phyloP scores from a whole-genome alignment of 805 yeast genomes.

The Candida quercuum region DNA sequence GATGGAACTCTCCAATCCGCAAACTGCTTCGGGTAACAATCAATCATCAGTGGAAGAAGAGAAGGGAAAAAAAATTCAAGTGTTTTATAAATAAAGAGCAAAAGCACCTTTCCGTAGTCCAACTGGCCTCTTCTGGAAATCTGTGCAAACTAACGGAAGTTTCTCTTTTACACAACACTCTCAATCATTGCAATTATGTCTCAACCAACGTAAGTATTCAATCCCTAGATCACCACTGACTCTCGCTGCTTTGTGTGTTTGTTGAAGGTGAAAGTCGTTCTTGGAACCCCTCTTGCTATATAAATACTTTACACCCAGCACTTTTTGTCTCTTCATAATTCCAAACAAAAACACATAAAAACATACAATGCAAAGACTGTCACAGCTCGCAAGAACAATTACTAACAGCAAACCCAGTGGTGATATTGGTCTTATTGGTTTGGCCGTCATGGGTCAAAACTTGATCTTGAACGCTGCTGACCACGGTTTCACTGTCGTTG shows the following conservation, averaged over 20 bases:
- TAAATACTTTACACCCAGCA: neutral
- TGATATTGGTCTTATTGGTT: conserved; percentile 97
- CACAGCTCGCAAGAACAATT: conserved; percentile 6
- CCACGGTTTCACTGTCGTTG: conserved; percentile 97
- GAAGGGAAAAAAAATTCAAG: neutral
- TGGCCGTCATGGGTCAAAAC: conserved; percentile 99
- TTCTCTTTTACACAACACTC: too few species aligned
- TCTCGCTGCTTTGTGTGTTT: conserved; percentile 5
- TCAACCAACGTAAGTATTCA: conserved; percentile 22
- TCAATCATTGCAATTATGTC: conserved; percentile 20
- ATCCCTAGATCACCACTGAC: neutral
- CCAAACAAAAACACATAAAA: neutral
- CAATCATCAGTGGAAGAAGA: neutral
- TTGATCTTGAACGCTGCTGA: conserved; percentile 96
- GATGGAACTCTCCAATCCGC: conserved; percentile 11
- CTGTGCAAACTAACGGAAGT: too few species aligned
- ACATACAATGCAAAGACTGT: conserved; percentile 5
- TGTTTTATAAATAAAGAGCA: conserved; percentile 2
- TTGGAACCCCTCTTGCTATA: neutral
- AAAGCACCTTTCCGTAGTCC: conserved; percentile 1
- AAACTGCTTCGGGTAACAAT: conserved; percentile 3
- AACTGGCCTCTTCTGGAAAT: too few species aligned
- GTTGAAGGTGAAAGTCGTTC: too few species aligned
- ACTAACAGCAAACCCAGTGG: conserved; percentile 42
- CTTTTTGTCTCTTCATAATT: neutral